A percentile compares a stretch with the other conserved stretches of the same genome.
Evolutionary conservation across 305 asterid genomes (phyloP).

Genomic region (Solanum hybrid): DNA sequence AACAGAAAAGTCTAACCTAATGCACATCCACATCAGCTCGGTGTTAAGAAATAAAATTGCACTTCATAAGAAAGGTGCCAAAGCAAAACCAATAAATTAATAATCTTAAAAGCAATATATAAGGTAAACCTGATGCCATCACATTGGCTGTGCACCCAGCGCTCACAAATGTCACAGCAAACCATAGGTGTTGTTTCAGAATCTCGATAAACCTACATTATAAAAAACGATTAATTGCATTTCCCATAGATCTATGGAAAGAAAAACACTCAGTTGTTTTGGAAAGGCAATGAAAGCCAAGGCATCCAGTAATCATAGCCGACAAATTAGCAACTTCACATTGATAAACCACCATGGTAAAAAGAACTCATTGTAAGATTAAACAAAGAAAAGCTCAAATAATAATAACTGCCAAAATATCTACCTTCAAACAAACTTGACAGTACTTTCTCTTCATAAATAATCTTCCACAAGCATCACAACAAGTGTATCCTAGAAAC

Average conservation of each 20-base stretch:
- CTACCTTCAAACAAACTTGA: constrained; percentile 95
- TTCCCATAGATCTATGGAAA: not conserved
- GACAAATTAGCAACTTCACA: not conserved
- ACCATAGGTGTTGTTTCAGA: constrained; percentile 99
- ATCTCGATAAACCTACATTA: constrained; percentile 89
- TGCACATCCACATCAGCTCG: not conserved
- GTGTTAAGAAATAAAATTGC: not conserved
- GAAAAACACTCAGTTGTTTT: not conserved
- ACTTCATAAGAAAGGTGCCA: not conserved
- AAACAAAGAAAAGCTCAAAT: not conserved
- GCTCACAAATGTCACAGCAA: constrained; percentile 95
- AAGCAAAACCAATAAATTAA: not conserved
- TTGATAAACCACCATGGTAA: not conserved
- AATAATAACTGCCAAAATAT: not conserved
- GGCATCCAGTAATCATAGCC: not conserved
- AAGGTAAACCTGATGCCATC: constrained; percentile 82
- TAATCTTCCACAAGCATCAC: constrained; percentile 99
- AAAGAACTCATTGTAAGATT: not conserved
- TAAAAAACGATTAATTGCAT: not conserved
- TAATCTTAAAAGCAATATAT: constrained; percentile 4
- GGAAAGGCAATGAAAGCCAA: not conserved
- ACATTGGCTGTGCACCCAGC: constrained; percentile 98
- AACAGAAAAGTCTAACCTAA: not conserved
- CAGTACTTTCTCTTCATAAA: constrained; percentile 93
- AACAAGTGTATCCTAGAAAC: constrained; percentile 96